A percentile compares a stretch with the other conserved stretches of the same genome.
Evolutionary conservation across 108 stramenopile genomes (phyloP).

Genomic region (Cyclotella atomus): DNA sequence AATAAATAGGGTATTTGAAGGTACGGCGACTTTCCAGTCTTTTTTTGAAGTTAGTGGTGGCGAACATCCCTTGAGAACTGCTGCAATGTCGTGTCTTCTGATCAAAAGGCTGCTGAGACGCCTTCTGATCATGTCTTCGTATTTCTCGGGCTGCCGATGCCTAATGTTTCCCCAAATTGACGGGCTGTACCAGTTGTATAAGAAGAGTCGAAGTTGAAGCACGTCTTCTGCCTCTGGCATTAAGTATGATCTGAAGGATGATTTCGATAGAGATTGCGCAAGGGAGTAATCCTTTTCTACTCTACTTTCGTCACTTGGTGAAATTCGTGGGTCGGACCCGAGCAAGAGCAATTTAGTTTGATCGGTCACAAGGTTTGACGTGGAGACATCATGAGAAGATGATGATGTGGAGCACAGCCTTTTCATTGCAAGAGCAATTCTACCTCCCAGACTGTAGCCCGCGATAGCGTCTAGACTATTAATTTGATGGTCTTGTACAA

Average conservation of each 20-base stretch:
- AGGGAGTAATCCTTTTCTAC: slow-evolving; percentile 43
- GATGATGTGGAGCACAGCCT: slow-evolving; percentile 23
- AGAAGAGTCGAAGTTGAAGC: slow-evolving; percentile 43
- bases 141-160: slow-evolving; percentile 19
- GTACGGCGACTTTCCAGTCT: slow-evolving; percentile 55
- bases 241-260: slow-evolving; percentile 39
- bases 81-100: slow-evolving; percentile 63
- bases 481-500: slow-evolving; percentile 56
- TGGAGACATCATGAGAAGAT: neutral
- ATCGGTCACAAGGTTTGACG: slow-evolving; percentile 30
- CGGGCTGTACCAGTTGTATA: slow-evolving; percentile 65
- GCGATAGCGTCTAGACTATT: slow-evolving; percentile 66
- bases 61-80: slow-evolving; percentile 65
- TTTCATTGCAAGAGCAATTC: slow-evolving; percentile 85
- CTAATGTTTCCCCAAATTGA: slow-evolving; percentile 69
- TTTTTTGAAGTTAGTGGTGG: slow-evolving; percentile 49
- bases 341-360: slow-evolving; percentile 49
- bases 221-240: slow-evolving; percentile 13
- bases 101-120: slow-evolving; percentile 36
- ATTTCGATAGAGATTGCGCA: slow-evolving; percentile 26
- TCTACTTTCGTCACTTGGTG: slow-evolving; percentile 26
- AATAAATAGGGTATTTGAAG: slow-evolving; percentile 62
- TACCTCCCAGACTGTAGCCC: slow-evolving; percentile 87
- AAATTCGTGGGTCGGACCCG: slow-evolving; percentile 44
- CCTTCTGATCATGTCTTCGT: slow-evolving; percentile 43